Conservation (phyloP, 1,284 basidiomycete genomes). For the Trichosporon sp. region DNA sequence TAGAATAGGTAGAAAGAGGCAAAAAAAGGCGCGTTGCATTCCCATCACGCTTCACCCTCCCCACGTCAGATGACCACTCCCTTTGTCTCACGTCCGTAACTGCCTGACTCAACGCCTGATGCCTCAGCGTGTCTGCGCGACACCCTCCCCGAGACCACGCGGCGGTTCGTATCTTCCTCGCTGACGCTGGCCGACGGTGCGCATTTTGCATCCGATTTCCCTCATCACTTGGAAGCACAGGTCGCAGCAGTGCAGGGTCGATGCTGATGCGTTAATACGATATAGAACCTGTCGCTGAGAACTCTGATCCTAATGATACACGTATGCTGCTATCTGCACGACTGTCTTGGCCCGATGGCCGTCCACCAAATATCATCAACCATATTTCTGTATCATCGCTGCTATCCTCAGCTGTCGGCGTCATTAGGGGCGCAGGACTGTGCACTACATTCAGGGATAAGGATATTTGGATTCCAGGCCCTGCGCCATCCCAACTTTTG, state of each 20-base stretch:
- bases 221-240: not conserved
- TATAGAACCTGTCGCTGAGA: not conserved
- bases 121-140: not conserved
- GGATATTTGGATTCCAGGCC: conserved; percentile 2
- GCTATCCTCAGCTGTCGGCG: not conserved
- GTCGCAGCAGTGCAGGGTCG: not conserved
- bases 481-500: not conserved
- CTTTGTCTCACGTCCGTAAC: not conserved
- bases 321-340: not conserved
- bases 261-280: not conserved
- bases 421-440: not conserved
- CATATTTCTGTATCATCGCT: not conserved
- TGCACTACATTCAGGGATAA: not conserved
- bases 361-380: not conserved
- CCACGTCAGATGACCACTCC: not conserved
- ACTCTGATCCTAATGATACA: not conserved
- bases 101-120: too few species aligned
- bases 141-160: not conserved
- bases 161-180: too few species aligned
- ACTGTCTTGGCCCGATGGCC: not conserved
- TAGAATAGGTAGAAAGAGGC: not conserved
- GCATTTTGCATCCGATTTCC: not conserved
- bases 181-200: too few species aligned
- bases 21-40: conserved; percentile 2
- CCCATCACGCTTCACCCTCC: not conserved